Base-by-base conservation (phyloP, 2,329 filamentous ascomycete species). In the Penicillium olsonii region DNA sequence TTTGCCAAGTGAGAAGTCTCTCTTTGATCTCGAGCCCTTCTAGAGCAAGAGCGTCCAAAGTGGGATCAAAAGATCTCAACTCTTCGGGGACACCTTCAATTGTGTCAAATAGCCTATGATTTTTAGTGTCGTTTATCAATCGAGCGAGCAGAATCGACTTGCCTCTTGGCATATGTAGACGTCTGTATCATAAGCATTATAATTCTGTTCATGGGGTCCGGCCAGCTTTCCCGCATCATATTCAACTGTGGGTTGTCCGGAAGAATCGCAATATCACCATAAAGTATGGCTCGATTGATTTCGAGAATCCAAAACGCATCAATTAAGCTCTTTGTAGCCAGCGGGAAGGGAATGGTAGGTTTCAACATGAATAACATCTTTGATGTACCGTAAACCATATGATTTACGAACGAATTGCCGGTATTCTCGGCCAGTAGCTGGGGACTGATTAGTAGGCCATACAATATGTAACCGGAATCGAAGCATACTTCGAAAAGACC, bases 401-500 rank as follows among this genome's bases (percentile, higher is more conserved):
- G 42, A 10, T 37, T 45, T 37, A 33, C 42, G 22, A 45, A 45
- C 14, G 42, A 45, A 37, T 37, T 26, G 12, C 42, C 42, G 10
- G 42, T 37, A 45, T 29, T 29, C 29, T 45, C 42, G 18, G 42
- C 42, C 11, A 37, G 20, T 10, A 45, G 19, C 37, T 39, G 12
- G 6, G 5, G 12, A 24, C 24, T 26, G 11, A 15, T 39, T 39
- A 39, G 37, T 39, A n/a, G 4, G 10, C 3, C 15, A 26, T 26
- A 6, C 14, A 3, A 10, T 27, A 27, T 27, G 17, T 12, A 14
- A n/a, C n/a, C n/a, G n/a, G n/a, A 44, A 26, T 7, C 17, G 31
- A 12, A 26, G 9, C 22, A 37, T 45, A 45, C 42, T 11, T 45
- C 42, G 27, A 45, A 45, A 37, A 45, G 33, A 9, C 42, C 42